Percentiles rank a stretch among this genome's conserved stretches.
These are phyloP conservation scores for Claviceps pusilla DNA, from an alignment of 2,329 filamentous ascomycete genomes.

Conservation along the genomic window DNA sequence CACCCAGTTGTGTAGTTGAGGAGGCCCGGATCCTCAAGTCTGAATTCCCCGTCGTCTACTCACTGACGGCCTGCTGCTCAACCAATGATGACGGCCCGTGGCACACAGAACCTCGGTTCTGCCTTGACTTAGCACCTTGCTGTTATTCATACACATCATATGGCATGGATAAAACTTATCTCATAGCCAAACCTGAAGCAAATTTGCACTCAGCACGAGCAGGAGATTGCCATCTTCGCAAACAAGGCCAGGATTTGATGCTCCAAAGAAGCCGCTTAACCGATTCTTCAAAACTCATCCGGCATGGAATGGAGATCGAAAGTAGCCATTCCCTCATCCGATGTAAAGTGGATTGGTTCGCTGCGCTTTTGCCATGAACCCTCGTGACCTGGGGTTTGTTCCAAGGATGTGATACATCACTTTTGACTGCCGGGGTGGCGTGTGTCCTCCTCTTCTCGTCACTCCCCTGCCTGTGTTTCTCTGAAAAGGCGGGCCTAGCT, in stretches of 20 bases:
- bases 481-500: neutral
- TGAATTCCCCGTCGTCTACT: neutral
- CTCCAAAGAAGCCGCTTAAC: too few species aligned
- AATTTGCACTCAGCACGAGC: neutral
- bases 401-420: neutral
- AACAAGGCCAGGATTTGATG: neutral
- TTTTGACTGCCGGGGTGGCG: constrained; percentile 3
- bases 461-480: neutral
- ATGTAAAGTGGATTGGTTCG: too few species aligned
- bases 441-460: neutral
- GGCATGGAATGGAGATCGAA: too few species aligned
- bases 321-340: too few species aligned
- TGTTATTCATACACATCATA: neutral
- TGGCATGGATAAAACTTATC: neutral
- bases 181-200: neutral
- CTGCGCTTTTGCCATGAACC: too few species aligned
- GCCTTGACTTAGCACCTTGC: neutral
- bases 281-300: too few species aligned
- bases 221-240: neutral
- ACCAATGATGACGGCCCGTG: neutral
- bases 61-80: neutral
- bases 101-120: neutral
- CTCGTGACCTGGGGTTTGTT: too few species aligned
- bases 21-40: neutral
- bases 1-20: neutral